Percentiles rank a stretch among this genome's conserved stretches.
Conservation (phyloP, 225 moss, liverwort and hornwort genomes). For the Polytrichum commune region DNA sequence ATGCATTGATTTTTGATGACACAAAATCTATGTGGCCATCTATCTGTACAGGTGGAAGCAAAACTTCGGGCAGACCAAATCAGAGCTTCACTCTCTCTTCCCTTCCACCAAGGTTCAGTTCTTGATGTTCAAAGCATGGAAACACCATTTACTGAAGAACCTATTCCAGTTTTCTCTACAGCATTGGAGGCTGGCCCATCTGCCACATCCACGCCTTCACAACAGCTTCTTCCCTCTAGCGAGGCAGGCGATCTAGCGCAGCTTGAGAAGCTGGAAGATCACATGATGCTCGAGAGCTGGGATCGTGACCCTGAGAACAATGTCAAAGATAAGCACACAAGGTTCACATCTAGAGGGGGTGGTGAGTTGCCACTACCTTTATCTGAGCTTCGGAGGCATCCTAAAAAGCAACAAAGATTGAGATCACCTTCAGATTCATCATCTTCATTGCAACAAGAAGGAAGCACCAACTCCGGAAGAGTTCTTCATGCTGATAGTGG, state of each 20-base stretch:
- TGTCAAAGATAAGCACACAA: neutral
- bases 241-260: conserved; percentile 5
- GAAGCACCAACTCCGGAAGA: neutral
- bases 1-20: no score
- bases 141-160: conserved; percentile 21
- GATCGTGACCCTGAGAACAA: conserved; percentile 16
- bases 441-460: neutral
- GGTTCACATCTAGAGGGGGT: conserved; percentile 13
- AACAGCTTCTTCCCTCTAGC: conserved; percentile 17
- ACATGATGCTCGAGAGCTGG: conserved; percentile 27
- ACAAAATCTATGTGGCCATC: neutral
- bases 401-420: conserved; percentile 15
- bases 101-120: conserved; percentile 31
- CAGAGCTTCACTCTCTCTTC: conserved; percentile 46
- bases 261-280: conserved; percentile 40
- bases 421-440: conserved; percentile 10
- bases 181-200: conserved; percentile 16
- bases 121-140: conserved; percentile 14
- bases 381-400: conserved; percentile 26
- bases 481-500: neutral
- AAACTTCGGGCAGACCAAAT: conserved; percentile 48
- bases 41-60: conserved; percentile 46
- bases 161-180: neutral
- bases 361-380: conserved; percentile 33
- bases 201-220: conserved; percentile 1